Evolutionary conservation across 2,329 filamentous ascomycete species (phyloP).

Genomic region (Curvularia sp.): DNA sequence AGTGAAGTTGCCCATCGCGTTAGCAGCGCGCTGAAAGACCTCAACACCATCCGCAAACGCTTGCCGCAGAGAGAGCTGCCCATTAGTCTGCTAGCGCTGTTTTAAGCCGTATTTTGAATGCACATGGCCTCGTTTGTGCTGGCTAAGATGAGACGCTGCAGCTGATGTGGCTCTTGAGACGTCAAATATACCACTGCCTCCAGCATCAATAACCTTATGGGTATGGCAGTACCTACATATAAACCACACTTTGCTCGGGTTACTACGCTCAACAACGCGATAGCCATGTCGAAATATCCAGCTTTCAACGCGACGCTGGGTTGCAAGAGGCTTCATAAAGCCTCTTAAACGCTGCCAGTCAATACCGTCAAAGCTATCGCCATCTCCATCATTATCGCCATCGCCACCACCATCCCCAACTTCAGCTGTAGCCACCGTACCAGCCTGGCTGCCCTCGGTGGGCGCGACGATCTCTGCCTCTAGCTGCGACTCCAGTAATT

Average conservation of each 20-base stretch:
- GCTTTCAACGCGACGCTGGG: neutral
- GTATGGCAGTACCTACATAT: slow-evolving; percentile 1
- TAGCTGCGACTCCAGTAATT: neutral
- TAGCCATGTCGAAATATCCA: slow-evolving; percentile 5
- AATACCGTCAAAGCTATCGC: slow-evolving; percentile 1
- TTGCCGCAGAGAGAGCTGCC: slow-evolving; percentile 1
- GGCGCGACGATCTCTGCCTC: neutral
- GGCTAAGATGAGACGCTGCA: neutral
- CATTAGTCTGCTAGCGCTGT: neutral
- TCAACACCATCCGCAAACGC: neutral
- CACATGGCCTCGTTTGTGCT: neutral
- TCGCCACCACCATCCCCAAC: neutral
- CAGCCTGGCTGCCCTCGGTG: slow-evolving; percentile 1
- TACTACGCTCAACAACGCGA: neutral
- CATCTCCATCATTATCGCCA: neutral
- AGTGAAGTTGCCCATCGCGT: slow-evolving; percentile 3
- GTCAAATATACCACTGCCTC: neutral
- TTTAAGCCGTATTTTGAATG: neutral
- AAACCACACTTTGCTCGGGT: neutral
- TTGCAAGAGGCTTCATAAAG: slow-evolving; percentile 1
- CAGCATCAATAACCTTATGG: slow-evolving; percentile 6
- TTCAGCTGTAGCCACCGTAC: neutral
- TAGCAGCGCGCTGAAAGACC: neutral
- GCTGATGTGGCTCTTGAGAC: neutral
- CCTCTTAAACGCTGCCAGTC: neutral